Evolutionary conservation across 495 filamentous ascomycete species (phyloP).

Genomic region (Aspergillus baeticus): DNA sequence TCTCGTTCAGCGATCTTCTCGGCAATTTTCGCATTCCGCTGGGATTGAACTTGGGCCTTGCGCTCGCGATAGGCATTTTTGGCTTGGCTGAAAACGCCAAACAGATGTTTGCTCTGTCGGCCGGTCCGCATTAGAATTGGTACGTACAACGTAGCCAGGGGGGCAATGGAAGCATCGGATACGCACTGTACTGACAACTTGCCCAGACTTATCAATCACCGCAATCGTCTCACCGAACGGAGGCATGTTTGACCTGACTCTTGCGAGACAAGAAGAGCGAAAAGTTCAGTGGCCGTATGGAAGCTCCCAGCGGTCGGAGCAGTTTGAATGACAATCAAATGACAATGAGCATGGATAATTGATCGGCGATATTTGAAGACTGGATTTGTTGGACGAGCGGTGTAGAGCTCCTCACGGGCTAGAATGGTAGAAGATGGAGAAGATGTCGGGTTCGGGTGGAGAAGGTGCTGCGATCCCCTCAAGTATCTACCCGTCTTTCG

Average conservation of each 20-base stretch:
- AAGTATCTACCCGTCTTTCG: constrained; percentile 7
- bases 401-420: constrained; percentile 19
- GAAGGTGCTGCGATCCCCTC: constrained; percentile 2
- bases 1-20: constrained; percentile 56
- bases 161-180: constrained; percentile 10
- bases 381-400: constrained; percentile 20
- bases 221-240: constrained; percentile 73
- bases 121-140: constrained; percentile 23
- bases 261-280: constrained; percentile 11
- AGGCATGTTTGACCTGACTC: constrained; percentile 30
- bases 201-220: constrained; percentile 88
- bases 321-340: constrained; percentile 16
- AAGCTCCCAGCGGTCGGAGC: constrained; percentile 9
- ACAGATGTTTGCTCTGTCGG: constrained; percentile 77
- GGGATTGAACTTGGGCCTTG: constrained; percentile 72
- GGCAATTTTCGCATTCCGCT: constrained; percentile 56
- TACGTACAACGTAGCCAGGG: background rate
- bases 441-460: constrained; percentile 18
- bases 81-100: constrained; percentile 84
- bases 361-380: constrained; percentile 8
- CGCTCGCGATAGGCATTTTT: constrained; percentile 80
- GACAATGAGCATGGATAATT: constrained; percentile 8
- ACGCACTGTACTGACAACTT: constrained; percentile 86
- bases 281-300: background rate
- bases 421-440: constrained; percentile 12